Evolutionary conservation across 495 filamentous ascomycete species (phyloP).

Genomic region (Sporormia fimetaria): DNA sequence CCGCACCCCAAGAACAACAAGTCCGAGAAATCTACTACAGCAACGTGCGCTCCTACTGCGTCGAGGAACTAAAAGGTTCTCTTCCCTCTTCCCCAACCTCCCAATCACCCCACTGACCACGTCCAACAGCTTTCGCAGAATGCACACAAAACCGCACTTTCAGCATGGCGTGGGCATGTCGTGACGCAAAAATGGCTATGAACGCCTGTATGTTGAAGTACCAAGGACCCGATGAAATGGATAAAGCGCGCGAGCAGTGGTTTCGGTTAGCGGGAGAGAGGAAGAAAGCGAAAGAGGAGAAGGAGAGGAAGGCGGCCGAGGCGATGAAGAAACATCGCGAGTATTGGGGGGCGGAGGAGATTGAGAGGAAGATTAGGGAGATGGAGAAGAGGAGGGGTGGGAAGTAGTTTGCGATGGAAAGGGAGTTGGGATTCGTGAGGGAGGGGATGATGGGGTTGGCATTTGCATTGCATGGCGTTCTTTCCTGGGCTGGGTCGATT

Average conservation of each 20-base stretch:
- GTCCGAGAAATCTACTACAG: slow-evolving; percentile 85
- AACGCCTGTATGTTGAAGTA: slow-evolving; percentile 83
- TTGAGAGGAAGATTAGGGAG: slow-evolving; percentile 25
- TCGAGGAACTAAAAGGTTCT: slow-evolving; percentile 75
- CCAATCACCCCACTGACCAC: slow-evolving; percentile 1
- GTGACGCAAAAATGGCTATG: slow-evolving; percentile 67
- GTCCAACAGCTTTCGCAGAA: slow-evolving; percentile 62
- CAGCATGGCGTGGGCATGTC: slow-evolving; percentile 74
- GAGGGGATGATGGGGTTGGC: background rate
- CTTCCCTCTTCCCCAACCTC: background rate
- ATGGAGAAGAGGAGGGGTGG: slow-evolving; percentile 42
- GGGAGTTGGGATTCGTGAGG: slow-evolving; percentile 1
- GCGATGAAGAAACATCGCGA: slow-evolving; percentile 36
- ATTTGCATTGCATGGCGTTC: slow-evolving; percentile 10
- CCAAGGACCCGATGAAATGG: slow-evolving; percentile 73
- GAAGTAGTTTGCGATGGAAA: slow-evolving; percentile 2
- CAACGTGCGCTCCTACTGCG: slow-evolving; percentile 66
- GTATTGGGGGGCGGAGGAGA: slow-evolving; percentile 45
- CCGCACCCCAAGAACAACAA: slow-evolving; percentile 79
- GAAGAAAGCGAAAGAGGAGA: slow-evolving; percentile 48
- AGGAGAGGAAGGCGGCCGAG: slow-evolving; percentile 40
- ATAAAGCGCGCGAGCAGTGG: slow-evolving; percentile 89
- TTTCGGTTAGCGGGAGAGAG: slow-evolving; percentile 62
- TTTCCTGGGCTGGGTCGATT: background rate
- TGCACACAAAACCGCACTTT: slow-evolving; percentile 81